Evolutionary conservation across 2,329 filamentous ascomycete species (phyloP).

Genomic region (Cladosporium sphaerospermum): DNA sequence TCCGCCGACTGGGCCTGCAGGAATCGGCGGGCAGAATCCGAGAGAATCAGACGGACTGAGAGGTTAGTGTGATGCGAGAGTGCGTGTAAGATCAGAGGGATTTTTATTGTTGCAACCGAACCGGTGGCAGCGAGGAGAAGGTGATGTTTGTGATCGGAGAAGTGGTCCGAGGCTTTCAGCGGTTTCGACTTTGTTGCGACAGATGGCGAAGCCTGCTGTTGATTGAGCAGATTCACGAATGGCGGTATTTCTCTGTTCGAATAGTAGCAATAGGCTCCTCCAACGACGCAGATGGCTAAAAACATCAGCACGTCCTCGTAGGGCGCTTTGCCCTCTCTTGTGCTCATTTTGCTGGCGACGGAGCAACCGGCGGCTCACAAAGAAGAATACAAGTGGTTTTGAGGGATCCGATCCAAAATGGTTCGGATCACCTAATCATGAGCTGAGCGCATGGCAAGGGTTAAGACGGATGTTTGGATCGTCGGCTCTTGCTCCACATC

Average conservation of each 20-base stretch:
- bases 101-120: slow-evolving; percentile 84
- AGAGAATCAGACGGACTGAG: slow-evolving; percentile 81
- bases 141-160: slow-evolving; percentile 50
- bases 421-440: background rate
- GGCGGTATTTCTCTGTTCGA: too few species aligned
- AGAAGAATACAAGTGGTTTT: too few species aligned
- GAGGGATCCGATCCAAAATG: too few species aligned
- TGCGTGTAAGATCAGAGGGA: slow-evolving; percentile 45
- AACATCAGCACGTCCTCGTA: background rate
- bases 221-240: too few species aligned
- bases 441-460: background rate
- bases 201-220: too few species aligned
- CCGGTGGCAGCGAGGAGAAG: slow-evolving; percentile 62
- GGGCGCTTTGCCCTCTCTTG: background rate
- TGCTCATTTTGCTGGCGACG: too few species aligned
- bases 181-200: background rate
- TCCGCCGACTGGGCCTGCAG: slow-evolving; percentile 68
- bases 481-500: background rate
- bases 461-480: background rate
- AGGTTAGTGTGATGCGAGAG: slow-evolving; percentile 51
- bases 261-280: too few species aligned
- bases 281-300: background rate
- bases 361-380: too few species aligned
- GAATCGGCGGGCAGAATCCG: slow-evolving; percentile 66
- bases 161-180: slow-evolving; percentile 32